phyloP scores from a whole-genome alignment of 2,329 filamentous ascomycete species.

The Gaeumannomyces tritici region DNA sequence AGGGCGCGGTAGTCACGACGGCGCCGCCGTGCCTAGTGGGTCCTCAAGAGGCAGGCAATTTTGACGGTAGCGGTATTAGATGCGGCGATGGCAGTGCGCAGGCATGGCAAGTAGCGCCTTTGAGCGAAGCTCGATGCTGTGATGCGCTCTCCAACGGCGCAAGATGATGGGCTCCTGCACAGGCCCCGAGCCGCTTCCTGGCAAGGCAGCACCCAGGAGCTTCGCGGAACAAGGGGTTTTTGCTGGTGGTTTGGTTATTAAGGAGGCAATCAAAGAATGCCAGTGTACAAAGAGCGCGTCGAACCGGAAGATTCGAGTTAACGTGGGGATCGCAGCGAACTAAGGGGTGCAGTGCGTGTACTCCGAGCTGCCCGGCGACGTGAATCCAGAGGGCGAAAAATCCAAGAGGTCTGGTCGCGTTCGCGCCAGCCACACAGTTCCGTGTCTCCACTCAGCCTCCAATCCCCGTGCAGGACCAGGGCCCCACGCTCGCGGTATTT shows the following conservation, averaged over 20 bases:
- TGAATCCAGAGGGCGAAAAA: slow-evolving; percentile 1
- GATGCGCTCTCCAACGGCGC: not conserved
- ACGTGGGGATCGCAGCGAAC: not conserved
- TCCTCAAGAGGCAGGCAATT: not conserved
- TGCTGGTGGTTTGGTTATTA: not conserved
- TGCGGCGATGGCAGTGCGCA: not conserved
- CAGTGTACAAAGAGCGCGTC: not conserved
- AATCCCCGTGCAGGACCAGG: not conserved
- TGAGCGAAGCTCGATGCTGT: not conserved
- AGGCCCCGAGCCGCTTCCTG: not conserved
- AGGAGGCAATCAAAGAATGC: not conserved
- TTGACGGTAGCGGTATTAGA: not conserved
- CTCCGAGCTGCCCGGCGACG: not conserved
- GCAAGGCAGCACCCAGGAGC: not conserved
- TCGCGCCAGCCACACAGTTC: not conserved
- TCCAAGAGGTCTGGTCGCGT: not conserved
- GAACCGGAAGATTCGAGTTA: not conserved
- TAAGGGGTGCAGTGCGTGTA: not conserved
- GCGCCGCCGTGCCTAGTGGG: too few species aligned
- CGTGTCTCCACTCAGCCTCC: not conserved
- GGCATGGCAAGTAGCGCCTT: not conserved
- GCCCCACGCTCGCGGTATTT: not conserved
- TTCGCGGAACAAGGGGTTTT: not conserved
- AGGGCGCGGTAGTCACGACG: not conserved
- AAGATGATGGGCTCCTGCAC: not conserved